Evolutionary conservation across 208 protist genomes (phyloP).

Genomic region (Crithidia expoeki): DNA sequence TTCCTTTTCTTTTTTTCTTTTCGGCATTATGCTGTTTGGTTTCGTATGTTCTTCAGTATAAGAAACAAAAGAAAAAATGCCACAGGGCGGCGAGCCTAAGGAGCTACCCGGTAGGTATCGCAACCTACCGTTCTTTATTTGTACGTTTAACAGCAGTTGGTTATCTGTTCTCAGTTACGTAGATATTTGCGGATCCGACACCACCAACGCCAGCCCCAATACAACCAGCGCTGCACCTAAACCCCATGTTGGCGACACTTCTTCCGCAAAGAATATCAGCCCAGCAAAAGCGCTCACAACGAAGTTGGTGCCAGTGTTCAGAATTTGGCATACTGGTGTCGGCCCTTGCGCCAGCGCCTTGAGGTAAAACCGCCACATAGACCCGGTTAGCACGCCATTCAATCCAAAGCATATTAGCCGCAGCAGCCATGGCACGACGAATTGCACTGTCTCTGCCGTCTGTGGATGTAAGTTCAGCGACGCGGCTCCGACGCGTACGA

Average conservation of each 20-base stretch:
- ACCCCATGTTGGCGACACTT: conserved; percentile 70
- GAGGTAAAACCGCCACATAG: conserved; percentile 89
- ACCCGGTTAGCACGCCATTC: conserved; percentile 72
- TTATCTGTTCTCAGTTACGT: conserved; percentile 2
- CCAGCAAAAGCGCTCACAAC: conserved; percentile 75
- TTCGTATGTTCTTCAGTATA: no score
- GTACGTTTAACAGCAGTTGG: no score
- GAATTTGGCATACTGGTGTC: conserved; percentile 83
- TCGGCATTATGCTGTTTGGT: no score
- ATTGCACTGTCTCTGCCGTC: conserved; percentile 22
- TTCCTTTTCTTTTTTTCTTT: no score
- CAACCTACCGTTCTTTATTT: no score
- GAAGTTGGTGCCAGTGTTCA: conserved; percentile 89
- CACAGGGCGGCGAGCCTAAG: no score
- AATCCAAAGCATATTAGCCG: conserved; percentile 49
- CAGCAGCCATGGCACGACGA: conserved; percentile 38
- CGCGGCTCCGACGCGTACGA: conserved; percentile 18
- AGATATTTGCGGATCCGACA: conserved; percentile 56
- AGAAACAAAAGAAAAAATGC: no score
- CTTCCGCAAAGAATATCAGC: conserved; percentile 73
- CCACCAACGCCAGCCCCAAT: conserved; percentile 68
- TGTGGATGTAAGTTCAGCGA: conserved; percentile 16
- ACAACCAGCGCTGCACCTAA: conserved; percentile 68
- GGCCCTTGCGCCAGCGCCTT: conserved; percentile 80
- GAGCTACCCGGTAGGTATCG: no score